These are phyloP conservation scores for Panus rudis DNA, from an alignment of 768 basidiomycete genomes.

Conservation along the genomic window DNA sequence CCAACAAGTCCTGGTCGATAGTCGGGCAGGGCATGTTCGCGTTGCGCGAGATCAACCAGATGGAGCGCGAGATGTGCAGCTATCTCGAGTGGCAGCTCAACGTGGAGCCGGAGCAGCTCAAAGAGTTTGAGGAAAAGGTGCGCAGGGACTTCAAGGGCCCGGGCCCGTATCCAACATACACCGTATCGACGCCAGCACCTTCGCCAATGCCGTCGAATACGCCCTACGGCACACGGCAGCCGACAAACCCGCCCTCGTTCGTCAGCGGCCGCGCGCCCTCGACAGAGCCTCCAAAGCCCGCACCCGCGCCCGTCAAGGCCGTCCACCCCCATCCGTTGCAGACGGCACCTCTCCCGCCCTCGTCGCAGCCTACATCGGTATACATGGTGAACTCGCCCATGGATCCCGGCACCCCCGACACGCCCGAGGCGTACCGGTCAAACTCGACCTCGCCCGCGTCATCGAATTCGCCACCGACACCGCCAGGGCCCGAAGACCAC, in stretches of 20 bases:
- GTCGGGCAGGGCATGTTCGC: constrained; percentile 59
- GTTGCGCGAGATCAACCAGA: constrained; percentile 89
- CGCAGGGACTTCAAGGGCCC: constrained; percentile 50
- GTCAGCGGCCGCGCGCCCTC: constrained; percentile 12
- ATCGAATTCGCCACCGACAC: constrained; percentile 24
- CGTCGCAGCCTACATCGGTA: constrained; percentile 14
- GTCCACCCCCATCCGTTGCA: background rate
- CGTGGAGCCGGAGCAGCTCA: constrained; percentile 56
- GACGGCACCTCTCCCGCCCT: background rate
- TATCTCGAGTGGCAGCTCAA: constrained; percentile 92
- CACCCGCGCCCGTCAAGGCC: constrained; percentile 8
- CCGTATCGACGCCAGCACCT: constrained; percentile 39
- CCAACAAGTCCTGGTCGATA: constrained; percentile 61
- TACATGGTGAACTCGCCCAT: no score
- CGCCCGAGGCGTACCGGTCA: constrained; percentile 24
- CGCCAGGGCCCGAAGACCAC: constrained; percentile 19
- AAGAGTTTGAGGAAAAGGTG: constrained; percentile 55
- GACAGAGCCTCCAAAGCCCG: constrained; percentile 15
- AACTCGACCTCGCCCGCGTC: constrained; percentile 25
- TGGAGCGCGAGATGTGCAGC: constrained; percentile 90
- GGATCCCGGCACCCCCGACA: constrained; percentile 20
- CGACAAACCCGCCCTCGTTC: constrained; percentile 17
- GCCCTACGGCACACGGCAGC: constrained; percentile 11
- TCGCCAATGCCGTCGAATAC: constrained; percentile 24
- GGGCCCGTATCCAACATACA: constrained; percentile 58